Base-by-base conservation (phyloP, 495 filamentous ascomycete genomes). In the Pseudoneurospora amorphoporcata region DNA sequence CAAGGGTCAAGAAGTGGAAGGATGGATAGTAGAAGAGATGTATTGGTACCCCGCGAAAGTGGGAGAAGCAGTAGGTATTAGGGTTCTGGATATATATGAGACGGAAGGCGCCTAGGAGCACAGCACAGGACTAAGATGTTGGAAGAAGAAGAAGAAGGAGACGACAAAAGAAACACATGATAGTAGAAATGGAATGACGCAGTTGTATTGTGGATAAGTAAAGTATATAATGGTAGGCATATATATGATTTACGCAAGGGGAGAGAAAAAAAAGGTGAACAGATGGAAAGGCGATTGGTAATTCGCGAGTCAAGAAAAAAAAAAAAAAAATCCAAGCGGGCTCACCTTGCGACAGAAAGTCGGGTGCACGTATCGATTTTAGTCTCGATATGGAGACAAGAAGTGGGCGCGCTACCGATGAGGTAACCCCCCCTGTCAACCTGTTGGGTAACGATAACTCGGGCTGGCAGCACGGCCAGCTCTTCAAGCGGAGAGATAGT, bases 401-500 rank as follows among this genome's bases (percentile, higher is more conserved):
- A 35, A 61, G 53, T 61, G 53, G 53, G 53, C 53, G 53, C 53
- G 53, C 53, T 61, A 61, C 29, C 53, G 53, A 61, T 61, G 53
- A 61, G 29, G 53, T 61, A 39, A 41, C 39, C 69, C 70, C 70
- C 70, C 70, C 43, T 71, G 70, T 61, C 70, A 61, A 32, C 39
- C 39, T 53, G 70, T 38, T 68, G 23, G 35, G 39, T 42, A 14
- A 70, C 69, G 40, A 70, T 7, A 32, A 32, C 47, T 58, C 23
- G 23, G 23, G 23, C 47, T 58, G 10, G 47, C 47, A 58, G 14
- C 23, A 23, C 43, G 45, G 45, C 45, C 45, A 53, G 19, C 29
- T 29, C n/a, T 10, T 5, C 35, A 37, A 53, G 53, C 23, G 6
- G 23, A 35, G 53, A 61, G 12, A 61, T 23, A 23, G 19, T 53